Percentiles rank a stretch among this genome's conserved stretches.
Conservation (phyloP, 306 rosid species). For the Vigna mungo region DNA sequence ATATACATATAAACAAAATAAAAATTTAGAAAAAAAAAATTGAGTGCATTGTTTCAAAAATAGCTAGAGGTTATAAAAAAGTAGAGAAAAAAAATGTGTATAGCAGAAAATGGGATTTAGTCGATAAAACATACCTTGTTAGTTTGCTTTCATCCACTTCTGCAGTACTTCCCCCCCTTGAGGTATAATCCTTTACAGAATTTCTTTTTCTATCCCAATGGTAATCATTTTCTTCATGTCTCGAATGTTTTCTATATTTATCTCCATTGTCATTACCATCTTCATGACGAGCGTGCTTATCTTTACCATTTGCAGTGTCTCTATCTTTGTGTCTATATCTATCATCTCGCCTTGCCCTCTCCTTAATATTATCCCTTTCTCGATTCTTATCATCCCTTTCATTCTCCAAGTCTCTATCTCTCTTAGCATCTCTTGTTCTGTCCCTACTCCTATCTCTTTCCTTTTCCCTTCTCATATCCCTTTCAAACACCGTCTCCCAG, state of each 20-base stretch:
- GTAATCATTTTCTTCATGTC: slow-evolving; percentile 60
- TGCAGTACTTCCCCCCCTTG: slow-evolving; percentile 45
- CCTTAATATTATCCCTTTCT: slow-evolving; percentile 57
- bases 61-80: not conserved
- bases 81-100: not conserved
- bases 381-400: slow-evolving; percentile 58
- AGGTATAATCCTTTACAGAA: slow-evolving; percentile 40
- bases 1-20: slow-evolving; percentile 34
- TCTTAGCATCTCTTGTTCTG: slow-evolving; percentile 51
- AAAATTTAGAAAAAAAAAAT: not conserved
- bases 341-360: slow-evolving; percentile 65
- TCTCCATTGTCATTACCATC: slow-evolving; percentile 56
- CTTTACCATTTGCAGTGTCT: slow-evolving; percentile 50
- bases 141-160: slow-evolving; percentile 46
- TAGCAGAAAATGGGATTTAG: not conserved
- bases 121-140: slow-evolving; percentile 54
- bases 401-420: slow-evolving; percentile 61
- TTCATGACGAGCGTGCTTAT: slow-evolving; percentile 55
- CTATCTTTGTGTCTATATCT: slow-evolving; percentile 53
- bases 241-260: slow-evolving; percentile 59
- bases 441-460: slow-evolving; percentile 63
- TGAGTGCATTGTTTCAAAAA: slow-evolving; percentile 2
- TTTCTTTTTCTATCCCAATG: slow-evolving; percentile 49
- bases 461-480: slow-evolving; percentile 56
- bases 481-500: slow-evolving; percentile 55